A percentile compares a stretch with the other conserved stretches of the same genome.
Conservation (phyloP, 2,329 filamentous ascomycete genomes). For the Verticillium tricorpus region DNA sequence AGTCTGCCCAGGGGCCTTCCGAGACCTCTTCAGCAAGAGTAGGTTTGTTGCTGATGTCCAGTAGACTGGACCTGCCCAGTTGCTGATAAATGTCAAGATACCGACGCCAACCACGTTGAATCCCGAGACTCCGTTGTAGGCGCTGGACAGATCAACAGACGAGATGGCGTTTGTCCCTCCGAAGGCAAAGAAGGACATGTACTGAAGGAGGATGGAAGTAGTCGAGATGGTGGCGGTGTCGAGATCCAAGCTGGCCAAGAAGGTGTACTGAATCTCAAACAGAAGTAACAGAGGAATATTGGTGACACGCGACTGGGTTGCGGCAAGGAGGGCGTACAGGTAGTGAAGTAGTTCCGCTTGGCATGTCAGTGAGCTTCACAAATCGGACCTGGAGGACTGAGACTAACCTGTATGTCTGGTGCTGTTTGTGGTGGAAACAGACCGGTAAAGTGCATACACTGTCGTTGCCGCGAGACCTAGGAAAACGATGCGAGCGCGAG, state of each 20-base stretch:
- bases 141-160: slow-evolving; percentile 88
- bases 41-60: slow-evolving; percentile 68
- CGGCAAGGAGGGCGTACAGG: slow-evolving; percentile 70
- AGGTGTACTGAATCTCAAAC: slow-evolving; percentile 56
- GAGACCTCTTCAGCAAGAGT: slow-evolving; percentile 41
- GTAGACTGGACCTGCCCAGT: slow-evolving; percentile 89
- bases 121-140: slow-evolving; percentile 83
- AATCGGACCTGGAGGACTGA: too few relatives aligned
- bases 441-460: slow-evolving; percentile 32
- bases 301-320: slow-evolving; percentile 80
- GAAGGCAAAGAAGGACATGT: slow-evolving; percentile 81
- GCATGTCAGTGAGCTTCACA: not conserved
- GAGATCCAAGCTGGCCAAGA: slow-evolving; percentile 42
- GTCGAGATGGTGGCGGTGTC: slow-evolving; percentile 57
- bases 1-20: slow-evolving; percentile 12
- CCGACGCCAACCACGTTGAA: slow-evolving; percentile 84
- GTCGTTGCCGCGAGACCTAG: slow-evolving; percentile 36
- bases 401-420: slow-evolving; percentile 8
- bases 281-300: slow-evolving; percentile 84
- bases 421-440: slow-evolving; percentile 18
- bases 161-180: slow-evolving; percentile 94
- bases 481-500: slow-evolving; percentile 46
- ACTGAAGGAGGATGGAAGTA: slow-evolving; percentile 71
- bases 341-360: slow-evolving; percentile 55
- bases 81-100: slow-evolving; percentile 76